Conservation (phyloP, 495 filamentous ascomycete species). For the Neurospora sp. region DNA sequence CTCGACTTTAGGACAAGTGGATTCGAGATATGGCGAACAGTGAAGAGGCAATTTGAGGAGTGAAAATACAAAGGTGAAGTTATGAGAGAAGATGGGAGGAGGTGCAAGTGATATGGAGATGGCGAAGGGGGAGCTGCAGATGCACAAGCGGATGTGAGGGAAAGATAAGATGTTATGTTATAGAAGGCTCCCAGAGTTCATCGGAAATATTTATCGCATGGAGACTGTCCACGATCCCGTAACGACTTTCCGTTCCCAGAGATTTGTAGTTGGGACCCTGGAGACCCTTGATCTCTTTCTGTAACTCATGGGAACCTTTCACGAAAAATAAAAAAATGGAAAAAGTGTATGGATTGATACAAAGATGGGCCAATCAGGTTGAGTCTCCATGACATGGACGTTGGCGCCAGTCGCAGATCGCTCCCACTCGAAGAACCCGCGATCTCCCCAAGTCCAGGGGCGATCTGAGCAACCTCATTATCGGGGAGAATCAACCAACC, state of each 20-base stretch:
- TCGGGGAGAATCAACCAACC: neutral
- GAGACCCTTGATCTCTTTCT: neutral
- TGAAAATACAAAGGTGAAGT: neutral
- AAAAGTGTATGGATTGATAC: neutral
- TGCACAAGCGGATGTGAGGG: neutral
- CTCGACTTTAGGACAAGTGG: neutral
- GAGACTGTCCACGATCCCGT: neutral
- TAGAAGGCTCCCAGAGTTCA: neutral
- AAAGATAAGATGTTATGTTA: neutral
- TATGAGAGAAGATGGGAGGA: neutral
- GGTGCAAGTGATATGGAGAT: neutral
- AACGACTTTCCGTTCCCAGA: neutral
- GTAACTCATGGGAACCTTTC: neutral
- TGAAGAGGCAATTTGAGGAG: neutral
- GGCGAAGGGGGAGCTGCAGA: neutral
- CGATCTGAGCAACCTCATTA: neutral
- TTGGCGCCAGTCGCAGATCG: neutral
- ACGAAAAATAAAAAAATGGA: neutral
- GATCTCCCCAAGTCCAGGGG: neutral
- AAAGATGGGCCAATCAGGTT: neutral
- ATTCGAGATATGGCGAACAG: neutral
- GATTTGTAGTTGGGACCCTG: neutral
- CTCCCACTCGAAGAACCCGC: neutral
- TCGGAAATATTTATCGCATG: neutral
- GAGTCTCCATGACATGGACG: neutral